Evolutionary conservation across 768 basidiomycete genomes (phyloP), one percentile per base, ranked within the genome.

Genomic region (Russula sp.): DNA sequence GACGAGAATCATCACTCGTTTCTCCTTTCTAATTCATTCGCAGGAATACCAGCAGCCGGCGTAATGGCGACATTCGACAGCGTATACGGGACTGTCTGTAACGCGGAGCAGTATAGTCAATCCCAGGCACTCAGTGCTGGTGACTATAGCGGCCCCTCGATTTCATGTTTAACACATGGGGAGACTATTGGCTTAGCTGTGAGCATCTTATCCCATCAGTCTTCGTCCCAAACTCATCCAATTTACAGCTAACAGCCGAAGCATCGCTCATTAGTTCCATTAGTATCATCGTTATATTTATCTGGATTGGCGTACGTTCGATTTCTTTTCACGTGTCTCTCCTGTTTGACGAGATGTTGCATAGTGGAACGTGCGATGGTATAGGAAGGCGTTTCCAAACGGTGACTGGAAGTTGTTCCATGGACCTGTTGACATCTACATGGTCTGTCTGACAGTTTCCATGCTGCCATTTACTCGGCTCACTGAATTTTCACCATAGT

Each of bases 391-490:
- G 2, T 26, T 52, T 2, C 56, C 61, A 10, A 9, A 30, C 4
- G 65, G 55, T 18, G 42, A 42, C 13, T 67, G 67, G 67, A 51
- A 34, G 26, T 66, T 78, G 9, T 69, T 80, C 24, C 72, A 71
- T 58, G 70, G 72, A 44, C 78, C 79, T 5, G 72, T 76, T 58
- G 79, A 81, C 64, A 68, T 78, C 10, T 75, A 79, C 54, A 77
- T 81, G 75, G 79, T 78, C 38, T 51, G 70, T 53, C 6, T 38
- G 2, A 30, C 10, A 16, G 26, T 13, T n/a, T 36, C 10, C 9
- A 20, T 22, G 48, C 2, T 10, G 14, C 32, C 22, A 42, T 7
- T 14, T 36, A 2, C 55, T n/a, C 28, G 13, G 40, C 57, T 63
- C 22, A 44, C 34, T 24, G 13, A 71, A 71, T 0, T 58, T 73